Evolutionary conservation across 441 rosid species (phyloP), one percentile per base, ranked within the genome.

Genomic region (Erodium moschatum): DNA sequence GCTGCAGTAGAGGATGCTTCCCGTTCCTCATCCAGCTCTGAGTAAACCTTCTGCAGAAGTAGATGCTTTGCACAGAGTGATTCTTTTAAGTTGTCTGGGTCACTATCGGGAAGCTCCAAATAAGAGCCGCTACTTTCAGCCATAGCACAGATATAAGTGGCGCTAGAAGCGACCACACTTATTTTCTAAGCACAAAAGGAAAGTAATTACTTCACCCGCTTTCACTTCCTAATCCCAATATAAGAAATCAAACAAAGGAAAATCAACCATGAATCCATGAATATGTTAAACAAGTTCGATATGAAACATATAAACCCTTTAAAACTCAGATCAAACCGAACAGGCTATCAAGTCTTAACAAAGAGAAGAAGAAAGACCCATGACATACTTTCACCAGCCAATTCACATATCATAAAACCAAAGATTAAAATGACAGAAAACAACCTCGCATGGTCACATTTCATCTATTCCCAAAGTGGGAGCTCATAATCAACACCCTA

Each of bases 1-100:
- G 94, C 85, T 1, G 97, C 97, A 0, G 88, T 76, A 0, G 93
- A 74, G 2, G 97, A 79, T 5, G 98, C 85, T 76, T 93, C 98
- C 12, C 96, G 83, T 79, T 93, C 97, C 21, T 77, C 87, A 74
- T 93, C 98, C 62, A 93, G 75, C 40, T 93, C 98, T 0, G 64
- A 35, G 52, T 81, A 79, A 52, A 91, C 89, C 71, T 81, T 80
- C 54, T 84, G 97, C 68, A 93, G 84, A 74, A 93, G 93, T 65
- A 84, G 89, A 27, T 88, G 95, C 48, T 93, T 96, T n/a, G 87
- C 83, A 67, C 66, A 75, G 64, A 88, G 84, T 4, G 90, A 81
- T 69, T 87, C 91, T 82, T 83, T 83, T 0, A 87, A 64, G 21
- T 79, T 80, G 6, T 78, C 63, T 70, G 74, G 67, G 65, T 85